A percentile compares a stretch with the other conserved stretches of the same genome.
Conservation (phyloP, 176 grass and related monocot species). For the Triticum turgidum region DNA sequence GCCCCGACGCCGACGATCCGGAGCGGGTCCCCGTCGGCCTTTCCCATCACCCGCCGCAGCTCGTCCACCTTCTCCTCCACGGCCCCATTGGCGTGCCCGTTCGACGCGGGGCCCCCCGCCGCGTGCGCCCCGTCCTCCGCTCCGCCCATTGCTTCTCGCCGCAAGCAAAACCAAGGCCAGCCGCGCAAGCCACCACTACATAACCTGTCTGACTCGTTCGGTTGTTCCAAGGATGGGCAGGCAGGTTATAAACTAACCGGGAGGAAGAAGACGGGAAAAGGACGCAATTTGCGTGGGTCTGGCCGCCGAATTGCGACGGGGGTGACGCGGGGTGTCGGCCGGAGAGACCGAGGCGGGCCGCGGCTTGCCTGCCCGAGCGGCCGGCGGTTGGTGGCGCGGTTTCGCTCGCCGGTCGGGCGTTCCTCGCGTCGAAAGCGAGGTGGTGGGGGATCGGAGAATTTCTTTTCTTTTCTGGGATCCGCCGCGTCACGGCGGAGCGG, state of each 20-base stretch:
- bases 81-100: conserved; percentile 64
- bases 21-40: conserved; percentile 69
- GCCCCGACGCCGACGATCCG: conserved; percentile 90
- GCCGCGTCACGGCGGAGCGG: conserved; percentile 4
- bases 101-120: neutral
- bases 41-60: conserved; percentile 77
- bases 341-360: conserved; percentile 33
- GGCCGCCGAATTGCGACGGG: conserved; percentile 35
- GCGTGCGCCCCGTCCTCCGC: conserved; percentile 21
- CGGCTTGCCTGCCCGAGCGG: neutral
- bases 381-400: conserved; percentile 8
- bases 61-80: conserved; percentile 80
- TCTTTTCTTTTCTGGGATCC: neutral
- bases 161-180: conserved; percentile 18
- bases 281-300: conserved; percentile 20
- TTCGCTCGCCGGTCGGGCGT: neutral
- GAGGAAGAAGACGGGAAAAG: neutral
- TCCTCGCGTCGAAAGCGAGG: neutral
- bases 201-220: neutral
- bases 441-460: neutral
- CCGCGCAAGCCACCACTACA: neutral
- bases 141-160: conserved; percentile 40
- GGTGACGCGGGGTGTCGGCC: conserved; percentile 1
- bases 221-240: neutral
- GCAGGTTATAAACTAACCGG: neutral